phyloP scores from a whole-genome alignment of 768 basidiomycete genomes.

The Lyophyllum semitale region DNA sequence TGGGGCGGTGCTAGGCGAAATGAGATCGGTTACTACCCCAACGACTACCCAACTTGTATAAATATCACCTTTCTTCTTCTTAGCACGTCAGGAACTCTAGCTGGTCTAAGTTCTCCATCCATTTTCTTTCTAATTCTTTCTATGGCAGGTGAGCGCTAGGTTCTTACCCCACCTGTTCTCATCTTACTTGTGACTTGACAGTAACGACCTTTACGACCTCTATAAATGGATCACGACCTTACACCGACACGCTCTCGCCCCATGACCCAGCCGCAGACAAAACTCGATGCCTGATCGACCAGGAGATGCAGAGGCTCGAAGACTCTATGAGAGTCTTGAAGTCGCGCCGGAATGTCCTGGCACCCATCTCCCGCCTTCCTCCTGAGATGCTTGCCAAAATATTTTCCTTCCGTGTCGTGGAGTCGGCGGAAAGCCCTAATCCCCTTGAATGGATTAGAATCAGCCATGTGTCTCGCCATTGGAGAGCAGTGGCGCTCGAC shows the following conservation, averaged over 20 bases:
- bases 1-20: slow-evolving; percentile 1
- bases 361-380: slow-evolving; percentile 41
- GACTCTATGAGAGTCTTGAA: slow-evolving; percentile 35
- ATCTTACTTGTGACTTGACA: slow-evolving; percentile 4
- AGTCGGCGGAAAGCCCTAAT: slow-evolving; percentile 4
- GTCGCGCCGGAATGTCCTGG: slow-evolving; percentile 35
- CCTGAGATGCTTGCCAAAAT: slow-evolving; percentile 42
- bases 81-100: slow-evolving; percentile 24
- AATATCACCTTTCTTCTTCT: slow-evolving; percentile 1
- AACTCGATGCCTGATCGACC: slow-evolving; percentile 36
- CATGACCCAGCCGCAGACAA: slow-evolving; percentile 16
- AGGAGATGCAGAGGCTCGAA: slow-evolving; percentile 33
- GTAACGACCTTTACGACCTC: slow-evolving; percentile 20
- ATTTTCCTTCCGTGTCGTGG: slow-evolving; percentile 30
- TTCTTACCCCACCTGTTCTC: background rate
- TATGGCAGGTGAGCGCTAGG: slow-evolving; percentile 17
- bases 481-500: slow-evolving; percentile 44
- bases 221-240: slow-evolving; percentile 9
- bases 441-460: slow-evolving; percentile 36
- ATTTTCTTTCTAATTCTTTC: slow-evolving; percentile 6
- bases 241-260: slow-evolving; percentile 13
- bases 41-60: slow-evolving; percentile 13
- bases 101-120: slow-evolving; percentile 30
- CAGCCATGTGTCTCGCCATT: slow-evolving; percentile 42
- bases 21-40: slow-evolving; percentile 11